phyloP scores from a whole-genome alignment of 345 rosid genomes.

The Durio zibethinus region DNA sequence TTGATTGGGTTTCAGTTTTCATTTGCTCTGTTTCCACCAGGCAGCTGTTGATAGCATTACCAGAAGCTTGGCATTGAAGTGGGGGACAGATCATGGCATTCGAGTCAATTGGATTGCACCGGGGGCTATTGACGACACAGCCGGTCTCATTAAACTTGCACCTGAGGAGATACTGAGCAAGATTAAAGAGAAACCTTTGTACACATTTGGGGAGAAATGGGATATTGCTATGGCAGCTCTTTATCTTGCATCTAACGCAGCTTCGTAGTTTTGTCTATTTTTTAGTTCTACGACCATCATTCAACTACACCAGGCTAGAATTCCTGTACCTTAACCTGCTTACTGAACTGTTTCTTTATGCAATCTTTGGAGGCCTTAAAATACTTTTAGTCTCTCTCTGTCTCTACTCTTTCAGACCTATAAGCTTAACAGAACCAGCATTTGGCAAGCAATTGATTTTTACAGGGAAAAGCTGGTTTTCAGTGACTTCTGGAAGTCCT shows the following conservation, averaged over 20 bases:
- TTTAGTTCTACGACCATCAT: neutral
- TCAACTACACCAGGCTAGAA: neutral
- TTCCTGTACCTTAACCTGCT: neutral
- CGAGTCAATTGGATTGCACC: conserved; percentile 78
- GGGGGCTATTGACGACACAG: conserved; percentile 65
- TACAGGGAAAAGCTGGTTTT: neutral
- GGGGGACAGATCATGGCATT: conserved; percentile 67
- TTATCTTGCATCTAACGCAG: conserved; percentile 64
- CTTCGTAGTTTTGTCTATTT: conserved; percentile 27
- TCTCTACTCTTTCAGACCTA: neutral
- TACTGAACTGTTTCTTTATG: neutral
- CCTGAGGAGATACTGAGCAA: conserved; percentile 54
- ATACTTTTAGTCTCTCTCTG: neutral
- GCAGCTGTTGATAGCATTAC: conserved; percentile 72
- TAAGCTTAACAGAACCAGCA: neutral
- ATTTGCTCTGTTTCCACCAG: conserved; percentile 29
- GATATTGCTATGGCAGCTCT: conserved; percentile 85
- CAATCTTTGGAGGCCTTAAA: neutral
- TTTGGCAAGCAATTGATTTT: neutral
- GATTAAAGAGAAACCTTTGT: conserved; percentile 46
- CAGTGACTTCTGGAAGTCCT: neutral
- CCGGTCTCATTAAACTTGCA: conserved; percentile 70
- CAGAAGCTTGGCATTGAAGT: conserved; percentile 77
- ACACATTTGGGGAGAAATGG: conserved; percentile 72
- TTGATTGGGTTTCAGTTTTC: neutral